Base-by-base conservation (phyloP, 2,329 filamentous ascomycete genomes). In the Plectosphaerella cucumerina region DNA sequence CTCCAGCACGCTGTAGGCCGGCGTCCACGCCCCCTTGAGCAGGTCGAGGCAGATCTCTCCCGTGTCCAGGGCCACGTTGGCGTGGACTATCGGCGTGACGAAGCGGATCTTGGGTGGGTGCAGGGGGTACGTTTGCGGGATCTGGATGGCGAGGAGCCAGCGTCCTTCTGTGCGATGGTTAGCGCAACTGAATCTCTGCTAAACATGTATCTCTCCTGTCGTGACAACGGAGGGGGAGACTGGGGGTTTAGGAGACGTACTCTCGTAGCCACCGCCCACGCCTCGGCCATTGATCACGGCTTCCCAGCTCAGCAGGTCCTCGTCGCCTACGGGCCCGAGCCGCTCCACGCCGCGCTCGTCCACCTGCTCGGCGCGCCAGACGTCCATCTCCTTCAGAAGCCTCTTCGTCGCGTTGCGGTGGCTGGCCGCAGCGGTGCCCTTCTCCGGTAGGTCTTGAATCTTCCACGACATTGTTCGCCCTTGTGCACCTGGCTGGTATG, bases 1-100 rank as follows among this genome's bases (percentile, higher is more conserved):
- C 62, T 86, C 82, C 34, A 86, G 80, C 18, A 97, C 79, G 39
- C 86, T 92, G 69, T 96, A 94, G 17, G 90, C 85, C 1, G 92
- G 89, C 53, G 89, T 87, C 93, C 93, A 97, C 17, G 80, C 80
- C 50, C 86, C 80, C 63, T 80, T 80, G 53, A 99, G 77, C 55
- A 97, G 78, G 65, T 97, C 94, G 23, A 97, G 82, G 68, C 94
- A 99, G 64, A 99, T 94, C 70, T 97, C 92, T 59, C 94, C 94
- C 3, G 84, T 91, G 59, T 78, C 61, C 56, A 81, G 74, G 48
- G 76, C 74, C 31, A 84, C 84, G 70, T 97, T 97, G 45, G 92
- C 85, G 73, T 96, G 91, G 62, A 90, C 88, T 58, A 95, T 84
- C 55, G 84, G 83, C 34, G 91, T 99, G n/a, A 78, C 73, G 73